phyloP scores from a whole-genome alignment of 208 protist species.

The Acanthamoeba healyi region DNA sequence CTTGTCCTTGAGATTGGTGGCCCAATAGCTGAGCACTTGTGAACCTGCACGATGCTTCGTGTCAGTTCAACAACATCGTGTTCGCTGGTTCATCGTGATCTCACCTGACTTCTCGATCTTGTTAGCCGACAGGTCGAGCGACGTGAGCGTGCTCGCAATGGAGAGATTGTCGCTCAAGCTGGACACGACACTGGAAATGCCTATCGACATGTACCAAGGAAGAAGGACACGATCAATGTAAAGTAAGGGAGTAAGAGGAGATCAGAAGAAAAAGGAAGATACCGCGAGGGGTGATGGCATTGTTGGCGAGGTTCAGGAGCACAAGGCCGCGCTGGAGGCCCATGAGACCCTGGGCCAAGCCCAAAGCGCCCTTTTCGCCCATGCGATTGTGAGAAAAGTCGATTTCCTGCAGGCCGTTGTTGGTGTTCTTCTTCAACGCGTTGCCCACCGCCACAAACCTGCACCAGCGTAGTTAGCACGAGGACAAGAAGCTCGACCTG shows the following conservation, averaged over 20 bases:
- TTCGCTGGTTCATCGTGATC: background rate
- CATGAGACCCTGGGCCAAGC: constrained; percentile 44
- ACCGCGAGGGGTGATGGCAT: constrained; percentile 51
- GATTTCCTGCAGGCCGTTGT: constrained; percentile 24
- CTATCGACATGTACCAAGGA: background rate
- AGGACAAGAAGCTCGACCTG: background rate
- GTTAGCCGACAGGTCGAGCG: constrained; percentile 54
- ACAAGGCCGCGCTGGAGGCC: constrained; percentile 41
- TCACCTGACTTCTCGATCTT: constrained; percentile 57
- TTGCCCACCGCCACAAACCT: constrained; percentile 61
- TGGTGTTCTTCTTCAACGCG: constrained; percentile 55
- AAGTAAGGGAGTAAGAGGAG: too few relatives aligned
- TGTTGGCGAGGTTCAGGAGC: constrained; percentile 65
- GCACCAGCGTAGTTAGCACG: background rate
- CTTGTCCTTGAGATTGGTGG: constrained; percentile 56
- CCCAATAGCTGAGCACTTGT: constrained; percentile 50
- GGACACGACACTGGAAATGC: constrained; percentile 51
- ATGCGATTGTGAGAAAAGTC: constrained; percentile 66
- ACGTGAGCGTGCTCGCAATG: constrained; percentile 41
- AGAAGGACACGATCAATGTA: background rate
- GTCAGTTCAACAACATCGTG: background rate
- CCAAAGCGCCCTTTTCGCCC: constrained; percentile 64
- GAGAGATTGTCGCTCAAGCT: constrained; percentile 37
- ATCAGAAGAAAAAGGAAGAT: background rate
- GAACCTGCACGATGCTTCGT: background rate